Evolutionary conservation across 805 yeast species (phyloP).

Genomic region (Wickerhamiella galacta): DNA sequence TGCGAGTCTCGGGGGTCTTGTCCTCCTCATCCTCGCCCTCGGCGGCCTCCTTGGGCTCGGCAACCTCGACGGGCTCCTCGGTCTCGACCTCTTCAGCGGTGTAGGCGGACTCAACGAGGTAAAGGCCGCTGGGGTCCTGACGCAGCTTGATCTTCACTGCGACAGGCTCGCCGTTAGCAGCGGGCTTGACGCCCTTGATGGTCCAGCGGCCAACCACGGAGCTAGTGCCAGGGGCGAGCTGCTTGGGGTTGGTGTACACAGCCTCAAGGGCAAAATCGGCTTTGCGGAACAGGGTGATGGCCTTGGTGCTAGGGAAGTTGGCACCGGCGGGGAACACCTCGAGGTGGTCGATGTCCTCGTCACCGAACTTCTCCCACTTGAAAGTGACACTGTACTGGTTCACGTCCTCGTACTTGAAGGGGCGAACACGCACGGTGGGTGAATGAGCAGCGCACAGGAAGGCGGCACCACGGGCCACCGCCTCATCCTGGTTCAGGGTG

Average conservation of each 20-base stretch:
- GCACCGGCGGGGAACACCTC: constrained; percentile 97
- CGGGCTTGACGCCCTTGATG: constrained; percentile 66
- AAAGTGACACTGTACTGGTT: constrained; percentile 86
- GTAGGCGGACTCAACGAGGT: constrained; percentile 85
- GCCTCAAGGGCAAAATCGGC: constrained; percentile 80
- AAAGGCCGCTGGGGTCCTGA: constrained; percentile 93
- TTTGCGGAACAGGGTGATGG: constrained; percentile 83
- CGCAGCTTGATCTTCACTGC: constrained; percentile 88
- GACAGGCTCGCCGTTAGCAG: constrained; percentile 42
- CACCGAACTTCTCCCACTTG: constrained; percentile 87
- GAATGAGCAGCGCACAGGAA: constrained; percentile 98
- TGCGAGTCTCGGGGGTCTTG: constrained; percentile 56
- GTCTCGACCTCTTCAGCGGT: constrained; percentile 82
- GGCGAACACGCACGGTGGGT: constrained; percentile 96
- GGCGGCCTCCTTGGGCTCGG: constrained; percentile 30
- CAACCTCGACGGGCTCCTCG: constrained; percentile 69
- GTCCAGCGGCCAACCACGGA: constrained; percentile 68
- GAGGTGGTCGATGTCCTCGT: constrained; percentile 72
- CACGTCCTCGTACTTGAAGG: constrained; percentile 93
- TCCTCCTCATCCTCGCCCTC: constrained; percentile 31
- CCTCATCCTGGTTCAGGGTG: constrained; percentile 98
- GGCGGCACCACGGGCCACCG: constrained; percentile 97
- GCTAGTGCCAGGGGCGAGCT: constrained; percentile 52
- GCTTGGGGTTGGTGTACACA: constrained; percentile 57
- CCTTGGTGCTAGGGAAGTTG: constrained; percentile 83